phyloP scores from a whole-genome alignment of 345 rosid genomes.

The Hevea brasiliensis region DNA sequence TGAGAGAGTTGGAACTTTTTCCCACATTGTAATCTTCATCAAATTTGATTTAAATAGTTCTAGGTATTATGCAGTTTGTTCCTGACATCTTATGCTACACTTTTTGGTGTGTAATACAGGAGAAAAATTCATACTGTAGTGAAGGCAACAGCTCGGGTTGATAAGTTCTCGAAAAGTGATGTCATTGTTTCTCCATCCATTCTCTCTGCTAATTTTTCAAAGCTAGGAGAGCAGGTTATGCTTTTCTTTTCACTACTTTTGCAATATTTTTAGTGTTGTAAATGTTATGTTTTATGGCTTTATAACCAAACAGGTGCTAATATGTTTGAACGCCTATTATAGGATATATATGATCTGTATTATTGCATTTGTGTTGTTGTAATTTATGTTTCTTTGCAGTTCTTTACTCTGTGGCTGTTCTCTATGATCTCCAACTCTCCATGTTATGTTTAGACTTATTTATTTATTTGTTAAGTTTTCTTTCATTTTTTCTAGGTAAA shows the following conservation, averaged over 20 bases:
- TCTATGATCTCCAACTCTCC: not conserved
- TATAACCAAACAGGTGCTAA: not conserved
- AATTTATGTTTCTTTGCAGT: not conserved
- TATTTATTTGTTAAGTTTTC: slow-evolving; percentile 12
- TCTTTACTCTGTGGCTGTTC: not conserved
- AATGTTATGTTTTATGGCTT: not conserved
- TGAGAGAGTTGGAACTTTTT: not conserved
- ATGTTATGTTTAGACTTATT: not conserved
- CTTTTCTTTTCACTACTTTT: not conserved
- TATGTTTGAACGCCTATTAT: not conserved
- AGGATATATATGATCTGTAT: too few relatives aligned
- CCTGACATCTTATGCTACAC: not conserved
- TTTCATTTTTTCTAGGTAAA: slow-evolving; percentile 56
- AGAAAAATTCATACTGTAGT: slow-evolving; percentile 55
- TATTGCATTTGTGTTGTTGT: not conserved
- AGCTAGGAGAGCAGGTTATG: slow-evolving; percentile 85
- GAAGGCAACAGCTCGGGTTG: slow-evolving; percentile 86
- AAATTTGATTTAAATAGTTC: not conserved
- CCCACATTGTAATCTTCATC: not conserved
- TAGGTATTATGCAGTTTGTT: not conserved
- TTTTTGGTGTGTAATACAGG: slow-evolving; percentile 21
- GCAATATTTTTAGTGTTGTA: not conserved
- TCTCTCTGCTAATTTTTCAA: slow-evolving; percentile 89
- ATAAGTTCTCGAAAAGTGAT: slow-evolving; percentile 88
- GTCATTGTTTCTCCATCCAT: slow-evolving; percentile 92